Percentiles rank a stretch among this genome's conserved stretches.
phyloP scores from a whole-genome alignment of 352 stramenopile species.

The Globisporangium uncinulatum region DNA sequence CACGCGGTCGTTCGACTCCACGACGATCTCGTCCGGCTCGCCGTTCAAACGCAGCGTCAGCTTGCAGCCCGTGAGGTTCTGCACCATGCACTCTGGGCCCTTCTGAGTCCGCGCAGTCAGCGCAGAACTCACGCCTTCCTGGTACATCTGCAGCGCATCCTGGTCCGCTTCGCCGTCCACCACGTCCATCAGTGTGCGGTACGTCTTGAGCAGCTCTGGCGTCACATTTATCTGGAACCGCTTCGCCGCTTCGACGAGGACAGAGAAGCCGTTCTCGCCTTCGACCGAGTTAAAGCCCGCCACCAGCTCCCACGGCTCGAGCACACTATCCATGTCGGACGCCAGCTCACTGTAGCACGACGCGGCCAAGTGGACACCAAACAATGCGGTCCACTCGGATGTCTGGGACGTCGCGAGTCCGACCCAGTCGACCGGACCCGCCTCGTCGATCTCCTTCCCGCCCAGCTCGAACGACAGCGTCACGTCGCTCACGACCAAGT shows the following conservation, averaged over 20 bases:
- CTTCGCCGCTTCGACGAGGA: slow-evolving; percentile 57
- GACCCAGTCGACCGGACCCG: slow-evolving; percentile 42
- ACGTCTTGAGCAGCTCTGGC: slow-evolving; percentile 65
- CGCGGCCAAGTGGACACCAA: slow-evolving; percentile 60
- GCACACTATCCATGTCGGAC: slow-evolving; percentile 64
- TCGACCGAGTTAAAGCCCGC: slow-evolving; percentile 42
- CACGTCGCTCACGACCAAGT: slow-evolving; percentile 62
- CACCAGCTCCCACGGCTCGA: slow-evolving; percentile 66
- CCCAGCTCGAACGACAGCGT: slow-evolving; percentile 51
- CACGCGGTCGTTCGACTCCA: slow-evolving; percentile 42
- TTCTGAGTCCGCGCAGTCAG: slow-evolving; percentile 31
- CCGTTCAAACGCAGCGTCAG: slow-evolving; percentile 46
- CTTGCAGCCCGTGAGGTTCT: slow-evolving; percentile 68
- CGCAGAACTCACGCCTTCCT: slow-evolving; percentile 44
- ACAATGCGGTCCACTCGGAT: slow-evolving; percentile 52
- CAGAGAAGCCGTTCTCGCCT: slow-evolving; percentile 57
- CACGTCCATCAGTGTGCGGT: slow-evolving; percentile 72
- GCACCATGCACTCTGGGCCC: slow-evolving; percentile 48
- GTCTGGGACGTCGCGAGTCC: slow-evolving; percentile 44
- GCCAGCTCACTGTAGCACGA: slow-evolving; percentile 68
- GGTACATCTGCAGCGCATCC: slow-evolving; percentile 56
- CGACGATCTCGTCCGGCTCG: slow-evolving; percentile 22
- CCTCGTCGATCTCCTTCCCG: slow-evolving; percentile 49
- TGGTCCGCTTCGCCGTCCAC: slow-evolving; percentile 57
- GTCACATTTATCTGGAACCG: slow-evolving; percentile 77